These are phyloP conservation scores for Trametes hirsuta DNA, from an alignment of 1,284 basidiomycete species.

Conservation along the genomic window DNA sequence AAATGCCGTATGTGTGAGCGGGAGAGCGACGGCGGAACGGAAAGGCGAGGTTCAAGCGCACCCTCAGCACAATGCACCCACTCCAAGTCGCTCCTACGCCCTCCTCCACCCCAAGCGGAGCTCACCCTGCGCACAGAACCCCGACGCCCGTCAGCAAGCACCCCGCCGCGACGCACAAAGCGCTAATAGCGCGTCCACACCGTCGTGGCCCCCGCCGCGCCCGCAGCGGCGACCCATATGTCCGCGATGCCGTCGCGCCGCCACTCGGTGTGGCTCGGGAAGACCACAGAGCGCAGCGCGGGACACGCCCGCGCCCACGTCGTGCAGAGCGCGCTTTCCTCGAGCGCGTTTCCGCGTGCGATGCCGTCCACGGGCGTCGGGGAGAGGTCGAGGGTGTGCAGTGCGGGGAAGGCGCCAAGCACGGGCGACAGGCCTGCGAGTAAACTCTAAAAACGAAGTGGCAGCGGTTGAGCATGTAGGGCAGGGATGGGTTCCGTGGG, in stretches of 20 bases:
- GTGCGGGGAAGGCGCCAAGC: conserved; percentile 39
- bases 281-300: conserved; percentile 54
- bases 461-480: not conserved
- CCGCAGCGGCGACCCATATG: conserved; percentile 36
- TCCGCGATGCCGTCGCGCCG: conserved; percentile 36
- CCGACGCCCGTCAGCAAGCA: not conserved
- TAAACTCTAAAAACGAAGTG: conserved; percentile 34
- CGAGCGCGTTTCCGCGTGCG: conserved; percentile 43
- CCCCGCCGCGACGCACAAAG: not conserved
- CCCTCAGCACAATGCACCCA: not conserved
- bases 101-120: not conserved
- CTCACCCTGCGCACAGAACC: not conserved
- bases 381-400: conserved; percentile 53
- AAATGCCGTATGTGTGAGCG: too few relatives aligned
- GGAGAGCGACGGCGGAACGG: too few relatives aligned
- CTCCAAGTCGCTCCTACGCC: not conserved
- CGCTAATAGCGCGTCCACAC: conserved; percentile 23
- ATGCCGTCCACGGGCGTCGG: conserved; percentile 53
- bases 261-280: conserved; percentile 54
- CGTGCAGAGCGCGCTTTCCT: conserved; percentile 54
- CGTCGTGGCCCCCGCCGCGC: conserved; percentile 12
- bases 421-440: conserved; percentile 43
- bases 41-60: too few relatives aligned
- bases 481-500: not conserved
- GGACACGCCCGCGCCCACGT: conserved; percentile 60